A percentile compares a stretch with the other conserved stretches of the same genome.
phyloP scores from a whole-genome alignment of 2,329 filamentous ascomycete species.

The Colletotrichum scovillei region DNA sequence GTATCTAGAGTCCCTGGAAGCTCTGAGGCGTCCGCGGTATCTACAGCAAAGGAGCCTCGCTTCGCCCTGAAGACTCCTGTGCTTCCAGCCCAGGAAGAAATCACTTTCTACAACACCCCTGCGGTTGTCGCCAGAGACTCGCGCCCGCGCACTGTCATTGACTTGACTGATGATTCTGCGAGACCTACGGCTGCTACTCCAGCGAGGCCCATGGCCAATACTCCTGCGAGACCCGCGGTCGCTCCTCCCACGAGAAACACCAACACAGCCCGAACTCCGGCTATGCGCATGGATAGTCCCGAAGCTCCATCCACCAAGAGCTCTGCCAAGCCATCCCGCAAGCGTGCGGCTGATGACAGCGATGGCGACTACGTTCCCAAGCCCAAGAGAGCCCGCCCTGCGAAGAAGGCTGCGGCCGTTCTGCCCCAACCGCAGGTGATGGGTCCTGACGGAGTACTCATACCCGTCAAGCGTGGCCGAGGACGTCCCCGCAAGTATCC shows the following conservation, averaged over 20 bases:
- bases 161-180: background rate
- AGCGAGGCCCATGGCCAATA: background rate
- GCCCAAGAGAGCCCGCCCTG: slow-evolving; percentile 8
- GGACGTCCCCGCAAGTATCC: slow-evolving; percentile 30
- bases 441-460: background rate
- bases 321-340: background rate
- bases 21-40: no score
- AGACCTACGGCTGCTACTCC: background rate
- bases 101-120: background rate
- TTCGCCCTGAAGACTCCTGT: background rate
- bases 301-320: background rate
- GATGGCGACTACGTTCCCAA: slow-evolving; percentile 21
- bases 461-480: slow-evolving; percentile 25
- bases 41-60: background rate
- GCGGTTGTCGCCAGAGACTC: background rate
- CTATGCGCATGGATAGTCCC: background rate
- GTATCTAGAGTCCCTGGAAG: no score
- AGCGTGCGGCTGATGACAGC: slow-evolving; percentile 9
- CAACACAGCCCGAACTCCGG: background rate
- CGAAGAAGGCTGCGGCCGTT: background rate
- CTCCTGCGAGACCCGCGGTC: background rate
- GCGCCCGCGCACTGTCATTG: background rate
- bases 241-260: background rate
- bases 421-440: background rate
- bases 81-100: background rate